Evolutionary conservation across 2,329 filamentous ascomycete genomes (phyloP).

Genomic region (Penicillium sp.): DNA sequence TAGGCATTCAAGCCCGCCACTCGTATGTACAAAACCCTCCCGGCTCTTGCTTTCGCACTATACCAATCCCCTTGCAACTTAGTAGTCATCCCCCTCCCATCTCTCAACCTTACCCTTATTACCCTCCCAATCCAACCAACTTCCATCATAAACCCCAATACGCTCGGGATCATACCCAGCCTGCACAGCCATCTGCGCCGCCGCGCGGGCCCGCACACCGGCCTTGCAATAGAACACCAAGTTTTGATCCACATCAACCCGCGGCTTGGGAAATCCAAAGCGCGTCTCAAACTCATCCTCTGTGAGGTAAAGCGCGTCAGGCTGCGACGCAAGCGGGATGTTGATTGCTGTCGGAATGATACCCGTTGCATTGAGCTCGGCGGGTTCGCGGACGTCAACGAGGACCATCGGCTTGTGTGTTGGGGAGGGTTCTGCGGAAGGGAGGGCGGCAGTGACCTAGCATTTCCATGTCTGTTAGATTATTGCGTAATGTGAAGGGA

Average conservation of each 20-base stretch:
- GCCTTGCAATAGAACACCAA: slow-evolving; percentile 92
- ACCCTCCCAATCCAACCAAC: slow-evolving; percentile 71
- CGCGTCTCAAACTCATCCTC: slow-evolving; percentile 77
- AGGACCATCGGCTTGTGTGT: slow-evolving; percentile 36
- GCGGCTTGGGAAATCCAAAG: slow-evolving; percentile 73
- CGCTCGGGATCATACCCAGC: slow-evolving; percentile 70
- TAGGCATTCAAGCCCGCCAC: not conserved
- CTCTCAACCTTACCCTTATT: slow-evolving; percentile 64
- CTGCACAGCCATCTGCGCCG: slow-evolving; percentile 71
- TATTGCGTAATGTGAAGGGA: not conserved
- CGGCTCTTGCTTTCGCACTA: not conserved
- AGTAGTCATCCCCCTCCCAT: slow-evolving; percentile 39
- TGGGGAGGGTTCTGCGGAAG: slow-evolving; percentile 23
- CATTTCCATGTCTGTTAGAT: slow-evolving; percentile 1
- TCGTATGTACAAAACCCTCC: not conserved
- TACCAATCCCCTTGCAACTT: too few relatives aligned
- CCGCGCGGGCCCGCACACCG: slow-evolving; percentile 75
- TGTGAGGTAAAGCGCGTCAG: slow-evolving; percentile 74
- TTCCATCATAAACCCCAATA: slow-evolving; percentile 51
- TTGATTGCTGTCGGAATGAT: slow-evolving; percentile 77
- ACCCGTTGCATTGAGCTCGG: slow-evolving; percentile 45
- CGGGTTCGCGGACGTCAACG: slow-evolving; percentile 50
- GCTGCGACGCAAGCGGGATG: slow-evolving; percentile 72
- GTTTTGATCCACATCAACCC: slow-evolving; percentile 46
- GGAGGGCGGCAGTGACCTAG: slow-evolving; percentile 39